These are phyloP conservation scores for Kandelia obovata DNA, from an alignment of 345 rosid species.

Conservation along the genomic window DNA sequence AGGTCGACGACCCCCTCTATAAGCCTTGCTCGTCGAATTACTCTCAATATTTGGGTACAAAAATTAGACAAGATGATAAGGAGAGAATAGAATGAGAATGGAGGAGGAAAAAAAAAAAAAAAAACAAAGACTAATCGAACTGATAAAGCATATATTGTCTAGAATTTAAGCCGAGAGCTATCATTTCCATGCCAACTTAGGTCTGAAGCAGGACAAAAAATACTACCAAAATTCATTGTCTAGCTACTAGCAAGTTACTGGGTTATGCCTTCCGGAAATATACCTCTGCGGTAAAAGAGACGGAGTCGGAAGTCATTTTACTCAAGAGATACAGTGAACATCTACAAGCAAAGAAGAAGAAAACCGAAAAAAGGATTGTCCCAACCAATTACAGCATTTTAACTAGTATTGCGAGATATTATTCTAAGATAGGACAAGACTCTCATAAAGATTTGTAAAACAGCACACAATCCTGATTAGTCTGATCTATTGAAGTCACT, in stretches of 20 bases:
- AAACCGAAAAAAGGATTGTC: neutral
- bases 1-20: neutral
- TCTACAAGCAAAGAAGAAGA: too few relatives aligned
- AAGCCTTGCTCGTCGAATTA: neutral
- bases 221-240: slow-evolving; percentile 2
- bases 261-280: slow-evolving; percentile 14
- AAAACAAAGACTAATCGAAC: neutral
- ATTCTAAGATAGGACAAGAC: neutral
- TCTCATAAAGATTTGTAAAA: neutral
- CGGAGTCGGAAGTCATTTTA: too few relatives aligned
- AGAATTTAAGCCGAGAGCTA: slow-evolving; percentile 12
- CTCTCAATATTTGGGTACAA: neutral
- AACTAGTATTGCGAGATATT: neutral
- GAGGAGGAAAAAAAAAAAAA: neutral
- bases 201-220: slow-evolving; percentile 1
- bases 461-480: neutral
- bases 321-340: too few relatives aligned
- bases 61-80: neutral
- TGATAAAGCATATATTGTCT: neutral
- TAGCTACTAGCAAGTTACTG: neutral
- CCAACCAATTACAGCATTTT: neutral
- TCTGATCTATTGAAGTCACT: neutral
- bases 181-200: slow-evolving; percentile 19
- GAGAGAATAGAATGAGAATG: neutral
- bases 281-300: neutral